phyloP scores from a whole-genome alignment of 75 land plant species.

The Isoetes taiwanensis region DNA sequence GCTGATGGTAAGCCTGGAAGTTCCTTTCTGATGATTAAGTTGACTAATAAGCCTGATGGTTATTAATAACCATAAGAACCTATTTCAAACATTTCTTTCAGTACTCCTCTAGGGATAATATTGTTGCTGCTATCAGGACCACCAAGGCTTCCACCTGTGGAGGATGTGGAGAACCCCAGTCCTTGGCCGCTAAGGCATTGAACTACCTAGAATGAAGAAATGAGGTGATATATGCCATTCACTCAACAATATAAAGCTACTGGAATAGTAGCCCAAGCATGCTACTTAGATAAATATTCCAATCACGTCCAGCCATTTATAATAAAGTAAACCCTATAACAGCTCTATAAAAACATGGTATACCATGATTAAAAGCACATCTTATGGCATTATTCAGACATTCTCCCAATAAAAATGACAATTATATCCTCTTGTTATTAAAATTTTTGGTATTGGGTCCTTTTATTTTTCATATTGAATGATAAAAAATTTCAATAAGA shows the following conservation, averaged over 20 bases:
- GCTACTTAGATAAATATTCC: background rate
- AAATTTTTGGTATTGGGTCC: background rate
- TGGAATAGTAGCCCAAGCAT: background rate
- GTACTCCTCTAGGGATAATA: slow-evolving; percentile 57
- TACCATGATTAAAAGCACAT: background rate
- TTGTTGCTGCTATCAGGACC: slow-evolving; percentile 45
- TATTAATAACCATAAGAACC: background rate
- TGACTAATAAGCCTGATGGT: background rate
- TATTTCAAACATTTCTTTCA: slow-evolving; percentile 57
- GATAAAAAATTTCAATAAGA: background rate
- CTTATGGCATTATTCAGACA: too few species aligned
- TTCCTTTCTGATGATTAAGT: too few species aligned
- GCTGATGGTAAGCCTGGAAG: too few species aligned
- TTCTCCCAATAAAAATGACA: too few species aligned
- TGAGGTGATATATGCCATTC: background rate
- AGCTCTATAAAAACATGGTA: background rate
- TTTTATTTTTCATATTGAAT: background rate
- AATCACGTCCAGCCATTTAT: background rate
- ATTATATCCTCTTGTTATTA: too few species aligned
- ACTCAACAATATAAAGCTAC: background rate
- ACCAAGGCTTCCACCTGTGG: slow-evolving; percentile 25
- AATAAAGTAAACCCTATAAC: background rate
- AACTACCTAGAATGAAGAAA: slow-evolving; percentile 50
- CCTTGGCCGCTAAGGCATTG: slow-evolving; percentile 70
- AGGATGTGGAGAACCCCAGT: slow-evolving; percentile 38